These are phyloP conservation scores for Clathrus columnatus DNA, from an alignment of 768 basidiomycete genomes.

Conservation along the genomic window DNA sequence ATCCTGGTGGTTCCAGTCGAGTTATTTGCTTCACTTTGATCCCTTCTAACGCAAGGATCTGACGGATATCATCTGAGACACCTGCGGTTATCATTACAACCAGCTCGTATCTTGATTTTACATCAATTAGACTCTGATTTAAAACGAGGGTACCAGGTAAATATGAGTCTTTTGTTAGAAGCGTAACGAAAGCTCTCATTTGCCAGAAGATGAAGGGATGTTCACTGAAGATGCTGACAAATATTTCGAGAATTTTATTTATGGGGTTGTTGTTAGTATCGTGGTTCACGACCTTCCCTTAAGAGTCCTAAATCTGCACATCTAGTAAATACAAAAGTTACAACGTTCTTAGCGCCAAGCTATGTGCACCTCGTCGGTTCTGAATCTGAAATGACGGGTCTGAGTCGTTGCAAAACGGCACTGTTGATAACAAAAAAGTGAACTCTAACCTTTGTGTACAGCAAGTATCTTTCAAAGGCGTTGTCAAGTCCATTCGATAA, in stretches of 20 bases:
- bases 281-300: too few species aligned
- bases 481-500: conserved; percentile 82
- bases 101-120: conserved; percentile 62
- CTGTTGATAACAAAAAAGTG: neutral
- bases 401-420: neutral
- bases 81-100: conserved; percentile 66
- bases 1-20: conserved; percentile 43
- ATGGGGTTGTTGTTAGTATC: too few species aligned
- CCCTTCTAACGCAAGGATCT: conserved; percentile 41
- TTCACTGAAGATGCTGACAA: neutral
- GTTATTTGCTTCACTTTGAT: conserved; percentile 56
- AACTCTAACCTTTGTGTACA: conserved; percentile 79
- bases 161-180: conserved; percentile 62
- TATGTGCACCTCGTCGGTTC: conserved; percentile 91
- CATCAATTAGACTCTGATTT: conserved; percentile 41
- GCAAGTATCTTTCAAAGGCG: conserved; percentile 67
- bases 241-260: too few species aligned
- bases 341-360: conserved; percentile 63
- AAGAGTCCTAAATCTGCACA: neutral
- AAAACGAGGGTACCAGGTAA: conserved; percentile 56
- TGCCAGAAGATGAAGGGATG: neutral
- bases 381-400: conserved; percentile 47
- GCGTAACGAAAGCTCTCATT: conserved; percentile 52
- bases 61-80: conserved; percentile 41
- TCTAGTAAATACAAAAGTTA: neutral